phyloP scores from a whole-genome alignment of 108 stramenopile genomes.

The Cyclotella kingstonii region DNA sequence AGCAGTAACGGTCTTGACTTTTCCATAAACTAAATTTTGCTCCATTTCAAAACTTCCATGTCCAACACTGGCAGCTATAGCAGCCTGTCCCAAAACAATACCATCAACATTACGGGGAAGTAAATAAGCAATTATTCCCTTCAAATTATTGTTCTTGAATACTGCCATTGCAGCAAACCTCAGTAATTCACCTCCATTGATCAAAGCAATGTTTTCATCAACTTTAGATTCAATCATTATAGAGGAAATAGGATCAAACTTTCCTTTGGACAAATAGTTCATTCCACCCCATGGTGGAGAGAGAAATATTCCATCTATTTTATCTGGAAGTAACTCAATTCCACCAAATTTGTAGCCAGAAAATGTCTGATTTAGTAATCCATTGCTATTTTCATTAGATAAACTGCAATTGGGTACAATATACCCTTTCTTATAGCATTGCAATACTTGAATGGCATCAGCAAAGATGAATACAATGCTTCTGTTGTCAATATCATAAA shows the following conservation, averaged over 20 bases:
- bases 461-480: constrained; percentile 69
- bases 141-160: constrained; percentile 17
- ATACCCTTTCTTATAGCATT: constrained; percentile 31
- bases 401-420: not conserved
- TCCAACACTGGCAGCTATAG: constrained; percentile 39
- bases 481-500: constrained; percentile 56
- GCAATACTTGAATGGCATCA: constrained; percentile 56
- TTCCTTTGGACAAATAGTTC: constrained; percentile 47
- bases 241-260: constrained; percentile 23
- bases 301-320: constrained; percentile 67
- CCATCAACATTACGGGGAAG: constrained; percentile 75
- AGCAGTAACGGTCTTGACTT: constrained; percentile 77
- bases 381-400: not conserved
- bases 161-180: constrained; percentile 43
- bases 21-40: constrained; percentile 74
- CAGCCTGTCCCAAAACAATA: constrained; percentile 43
- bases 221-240: constrained; percentile 30
- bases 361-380: not conserved
- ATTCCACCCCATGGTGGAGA: constrained; percentile 88
- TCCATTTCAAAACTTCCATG: constrained; percentile 61
- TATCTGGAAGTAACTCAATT: constrained; percentile 53
- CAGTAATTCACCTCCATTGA: constrained; percentile 56
- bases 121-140: constrained; percentile 53
- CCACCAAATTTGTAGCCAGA: constrained; percentile 54
- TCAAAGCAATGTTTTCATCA: constrained; percentile 2